Evolutionary conservation across 2,329 filamentous ascomycete species (phyloP).

Genomic region (Pezicula rhizophila): DNA sequence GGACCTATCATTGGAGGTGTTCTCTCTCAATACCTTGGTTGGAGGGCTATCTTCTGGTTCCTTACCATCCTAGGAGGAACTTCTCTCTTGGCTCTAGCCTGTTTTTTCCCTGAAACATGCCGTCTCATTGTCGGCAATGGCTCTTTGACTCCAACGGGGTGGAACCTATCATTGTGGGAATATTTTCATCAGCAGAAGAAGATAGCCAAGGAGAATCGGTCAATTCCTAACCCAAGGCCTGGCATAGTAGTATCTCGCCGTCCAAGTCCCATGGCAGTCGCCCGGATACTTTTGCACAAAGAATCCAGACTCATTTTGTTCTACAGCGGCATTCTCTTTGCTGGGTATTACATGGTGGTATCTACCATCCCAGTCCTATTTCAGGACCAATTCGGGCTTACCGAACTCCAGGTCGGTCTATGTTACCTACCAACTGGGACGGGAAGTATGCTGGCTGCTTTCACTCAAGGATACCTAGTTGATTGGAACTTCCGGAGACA

Average conservation of each 20-base stretch:
- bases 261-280: neutral
- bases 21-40: constrained; percentile 36
- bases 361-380: constrained; percentile 43
- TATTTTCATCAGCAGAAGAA: constrained; percentile 16
- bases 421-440: constrained; percentile 33
- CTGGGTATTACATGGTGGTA: constrained; percentile 42
- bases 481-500: constrained; percentile 64
- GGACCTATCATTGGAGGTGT: constrained; percentile 42
- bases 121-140: constrained; percentile 13
- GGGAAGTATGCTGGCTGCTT: constrained; percentile 42
- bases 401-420: constrained; percentile 4
- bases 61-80: constrained; percentile 35
- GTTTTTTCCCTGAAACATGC: constrained; percentile 11
- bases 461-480: constrained; percentile 43
- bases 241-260: no score
- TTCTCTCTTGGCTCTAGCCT: constrained; percentile 21
- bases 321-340: constrained; percentile 44
- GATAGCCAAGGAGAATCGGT: neutral
- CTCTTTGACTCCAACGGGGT: constrained; percentile 44
- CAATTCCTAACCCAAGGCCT: neutral
- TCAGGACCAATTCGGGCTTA: constrained; percentile 1
- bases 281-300: neutral
- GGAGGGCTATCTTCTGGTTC: constrained; percentile 44
- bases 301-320: neutral
- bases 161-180: constrained; percentile 49